These are phyloP conservation scores for Withania somnifera DNA, from an alignment of 305 asterid genomes.

Conservation along the genomic window DNA sequence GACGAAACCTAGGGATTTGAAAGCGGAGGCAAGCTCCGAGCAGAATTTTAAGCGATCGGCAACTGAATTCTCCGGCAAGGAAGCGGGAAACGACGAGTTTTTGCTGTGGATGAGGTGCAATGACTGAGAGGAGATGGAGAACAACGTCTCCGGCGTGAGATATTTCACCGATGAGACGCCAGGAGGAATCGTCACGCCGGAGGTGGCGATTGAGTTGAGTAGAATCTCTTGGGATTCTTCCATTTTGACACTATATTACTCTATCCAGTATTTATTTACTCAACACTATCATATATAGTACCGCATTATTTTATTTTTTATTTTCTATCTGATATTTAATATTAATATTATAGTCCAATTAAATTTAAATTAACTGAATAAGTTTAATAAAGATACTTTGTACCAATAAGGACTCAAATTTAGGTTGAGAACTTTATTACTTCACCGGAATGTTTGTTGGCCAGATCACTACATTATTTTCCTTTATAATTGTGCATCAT, in stretches of 20 bases:
- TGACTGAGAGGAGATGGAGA: slow-evolving; percentile 35
- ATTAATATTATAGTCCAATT: too few relatives aligned
- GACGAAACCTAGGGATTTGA: slow-evolving; percentile 36
- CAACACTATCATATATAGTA: background rate
- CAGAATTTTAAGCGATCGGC: slow-evolving; percentile 39
- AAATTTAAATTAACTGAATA: too few relatives aligned
- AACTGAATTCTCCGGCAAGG: slow-evolving; percentile 37
- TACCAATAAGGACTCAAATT: too few relatives aligned
- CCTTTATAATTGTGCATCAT: too few relatives aligned
- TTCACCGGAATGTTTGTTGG: too few relatives aligned
- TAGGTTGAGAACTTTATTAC: too few relatives aligned
- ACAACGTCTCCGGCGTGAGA: slow-evolving; percentile 36
- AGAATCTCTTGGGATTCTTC: slow-evolving; percentile 54
- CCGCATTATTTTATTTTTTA: too few relatives aligned
- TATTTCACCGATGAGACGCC: slow-evolving; percentile 37
- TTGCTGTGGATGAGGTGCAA: slow-evolving; percentile 22
- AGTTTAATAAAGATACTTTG: too few relatives aligned
- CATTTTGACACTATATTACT: slow-evolving; percentile 6
- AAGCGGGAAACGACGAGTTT: slow-evolving; percentile 25
- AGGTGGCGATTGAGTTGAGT: slow-evolving; percentile 35
- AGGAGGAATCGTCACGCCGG: slow-evolving; percentile 46
- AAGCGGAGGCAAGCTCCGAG: slow-evolving; percentile 41
- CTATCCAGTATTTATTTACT: too few relatives aligned
- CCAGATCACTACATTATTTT: too few relatives aligned
- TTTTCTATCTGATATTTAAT: too few relatives aligned